Evolutionary conservation across 768 basidiomycete species (phyloP).

Genomic region (Mycena indigotica): DNA sequence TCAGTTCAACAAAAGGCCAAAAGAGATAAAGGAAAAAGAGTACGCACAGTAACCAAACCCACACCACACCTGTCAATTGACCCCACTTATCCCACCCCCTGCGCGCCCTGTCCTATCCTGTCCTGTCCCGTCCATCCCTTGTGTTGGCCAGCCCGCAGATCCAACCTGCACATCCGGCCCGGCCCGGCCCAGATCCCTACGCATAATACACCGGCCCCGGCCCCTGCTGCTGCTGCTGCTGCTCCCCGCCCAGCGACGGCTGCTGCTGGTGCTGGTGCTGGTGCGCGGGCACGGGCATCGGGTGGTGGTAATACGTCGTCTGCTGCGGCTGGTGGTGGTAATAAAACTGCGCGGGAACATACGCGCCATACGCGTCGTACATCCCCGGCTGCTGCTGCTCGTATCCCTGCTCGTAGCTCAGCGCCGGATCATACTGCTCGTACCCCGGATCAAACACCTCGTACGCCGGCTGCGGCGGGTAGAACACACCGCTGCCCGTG

Average conservation of each 20-base stretch:
- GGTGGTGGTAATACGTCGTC: conserved; percentile 2
- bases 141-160: too few species aligned
- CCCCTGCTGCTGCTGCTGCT: conserved; percentile 52
- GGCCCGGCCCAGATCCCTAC: conserved; percentile 19
- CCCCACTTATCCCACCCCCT: too few species aligned
- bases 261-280: neutral
- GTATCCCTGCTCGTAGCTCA: neutral
- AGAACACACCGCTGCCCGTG: too few species aligned
- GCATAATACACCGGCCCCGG: conserved; percentile 66
- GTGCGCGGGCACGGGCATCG: neutral
- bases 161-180: too few species aligned
- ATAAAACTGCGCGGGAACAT: conserved; percentile 55
- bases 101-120: too few species aligned
- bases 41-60: too few species aligned
- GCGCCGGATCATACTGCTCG: neutral
- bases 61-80: too few species aligned
- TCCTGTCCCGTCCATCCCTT: too few species aligned
- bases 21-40: too few species aligned
- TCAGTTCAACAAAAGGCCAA: too few species aligned
- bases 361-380: conserved; percentile 7
- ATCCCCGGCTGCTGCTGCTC: neutral
- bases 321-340: conserved; percentile 43
- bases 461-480: neutral
- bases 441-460: conserved; percentile 2
- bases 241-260: conserved; percentile 28